Evolutionary conservation across 2,329 filamentous ascomycete species (phyloP), one percentile per base, ranked within the genome.

Genomic region (Cladophialophora bantiana): DNA sequence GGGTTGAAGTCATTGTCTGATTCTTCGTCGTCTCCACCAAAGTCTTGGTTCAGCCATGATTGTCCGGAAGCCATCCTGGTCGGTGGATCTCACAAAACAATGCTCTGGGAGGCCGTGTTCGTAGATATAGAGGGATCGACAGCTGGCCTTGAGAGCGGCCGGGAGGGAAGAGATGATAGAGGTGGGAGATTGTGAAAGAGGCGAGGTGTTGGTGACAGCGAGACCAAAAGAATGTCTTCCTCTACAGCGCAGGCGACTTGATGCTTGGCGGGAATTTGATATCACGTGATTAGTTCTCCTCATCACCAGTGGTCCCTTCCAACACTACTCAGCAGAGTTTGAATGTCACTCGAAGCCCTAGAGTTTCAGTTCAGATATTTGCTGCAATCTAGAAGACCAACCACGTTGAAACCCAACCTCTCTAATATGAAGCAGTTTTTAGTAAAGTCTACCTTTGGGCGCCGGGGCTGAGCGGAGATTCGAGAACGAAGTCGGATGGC

Each of bases 1-100:
- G 93, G 94, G 78, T 97, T 96, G 85, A 97, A 97, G 77, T 94
- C 90, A 68, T 91, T 89, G 73, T 96, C 93, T 53, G 91, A 90
- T 64, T 92, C 90, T 57, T 86, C 85, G 53, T 73, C 71, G 62
- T 84, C 84, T 38, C 60, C 68, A 35, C 81, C 83, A 65, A 85
- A 84, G 69, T 85, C 80, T 56, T 84, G 79, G 71, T 84, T 80
- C 20, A 83, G 72, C 68, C 68, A 70, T 26, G 70, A 85, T 77
- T 52, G 79, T 78, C 75, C 79, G 77, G 75, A 78, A 77, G 68
- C 66, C 68, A 70, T 68, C 9, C 64, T 62, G 20, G 40, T 15
- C 10, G 57, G 20, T 26, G 40, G 38, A 26, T 18, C 7, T 38
- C 38, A 40, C 53, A n/a, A 15, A 38, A 38, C 2, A 42, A 32